phyloP scores from a whole-genome alignment of 495 filamentous ascomycete species.

The Aspergillus cavernicola region DNA sequence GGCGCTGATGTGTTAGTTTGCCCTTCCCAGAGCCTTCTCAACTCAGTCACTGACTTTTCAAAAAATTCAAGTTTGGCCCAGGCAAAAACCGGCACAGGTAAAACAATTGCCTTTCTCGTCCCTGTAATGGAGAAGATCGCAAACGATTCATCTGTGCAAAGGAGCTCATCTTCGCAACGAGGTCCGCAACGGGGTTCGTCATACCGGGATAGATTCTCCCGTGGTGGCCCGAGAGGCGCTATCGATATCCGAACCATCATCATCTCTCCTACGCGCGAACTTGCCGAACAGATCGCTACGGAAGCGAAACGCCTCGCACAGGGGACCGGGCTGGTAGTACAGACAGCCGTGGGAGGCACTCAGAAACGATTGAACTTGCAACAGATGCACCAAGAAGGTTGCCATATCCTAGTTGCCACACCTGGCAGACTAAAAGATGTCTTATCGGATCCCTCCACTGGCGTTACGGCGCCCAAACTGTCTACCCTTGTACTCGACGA shows the following conservation, averaged over 20 bases:
- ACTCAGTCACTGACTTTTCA: conserved; percentile 17
- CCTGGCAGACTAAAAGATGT: conserved; percentile 87
- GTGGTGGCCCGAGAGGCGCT: no score
- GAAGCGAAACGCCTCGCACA: conserved; percentile 71
- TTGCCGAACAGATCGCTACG: conserved; percentile 88
- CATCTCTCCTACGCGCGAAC: conserved; percentile 89
- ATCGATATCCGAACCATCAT: conserved; percentile 81
- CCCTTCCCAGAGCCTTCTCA: not conserved
- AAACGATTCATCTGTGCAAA: conserved; percentile 47
- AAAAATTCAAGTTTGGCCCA: conserved; percentile 74
- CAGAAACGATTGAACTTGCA: conserved; percentile 61
- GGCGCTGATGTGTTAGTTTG: conserved; percentile 73
- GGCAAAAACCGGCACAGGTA: conserved; percentile 84
- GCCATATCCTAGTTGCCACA: conserved; percentile 86
- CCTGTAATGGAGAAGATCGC: conserved; percentile 73
- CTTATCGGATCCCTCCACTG: conserved; percentile 60
- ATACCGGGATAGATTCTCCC: no score
- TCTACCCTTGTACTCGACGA: conserved; percentile 87
- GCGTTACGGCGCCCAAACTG: conserved; percentile 69
- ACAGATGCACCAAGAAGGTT: conserved; percentile 66
- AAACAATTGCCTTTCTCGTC: conserved; percentile 79
- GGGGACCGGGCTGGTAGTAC: conserved; percentile 68
- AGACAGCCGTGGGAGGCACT: conserved; percentile 87
- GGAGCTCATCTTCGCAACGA: no score
- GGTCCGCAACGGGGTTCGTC: no score